Conservation (phyloP, 345 rosid species). For the Euclidium syriacum region DNA sequence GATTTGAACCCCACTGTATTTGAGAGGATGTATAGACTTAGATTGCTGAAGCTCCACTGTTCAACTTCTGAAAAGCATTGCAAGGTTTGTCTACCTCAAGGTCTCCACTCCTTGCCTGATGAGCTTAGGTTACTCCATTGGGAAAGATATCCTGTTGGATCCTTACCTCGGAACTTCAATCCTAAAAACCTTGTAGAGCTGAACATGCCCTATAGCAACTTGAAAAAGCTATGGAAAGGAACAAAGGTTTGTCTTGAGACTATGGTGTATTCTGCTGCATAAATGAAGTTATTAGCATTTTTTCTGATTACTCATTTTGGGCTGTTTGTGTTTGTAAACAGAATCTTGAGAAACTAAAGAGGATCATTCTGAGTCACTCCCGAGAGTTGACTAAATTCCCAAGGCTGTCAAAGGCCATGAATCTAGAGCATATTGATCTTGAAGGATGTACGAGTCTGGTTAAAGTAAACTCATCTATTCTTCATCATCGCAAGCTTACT, state of each 20-base stretch:
- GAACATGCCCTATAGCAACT: conserved; percentile 8
- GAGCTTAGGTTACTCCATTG: conserved; percentile 27
- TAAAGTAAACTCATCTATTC: conserved; percentile 16
- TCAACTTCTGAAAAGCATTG: background rate
- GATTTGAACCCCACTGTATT: conserved; percentile 19
- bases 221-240: conserved; percentile 23
- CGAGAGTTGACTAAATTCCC: background rate
- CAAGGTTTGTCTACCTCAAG: background rate
- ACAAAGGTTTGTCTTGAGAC: conserved; percentile 5
- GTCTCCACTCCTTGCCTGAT: conserved; percentile 1
- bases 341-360: conserved; percentile 17
- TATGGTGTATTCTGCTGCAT: background rate
- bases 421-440: conserved; percentile 24
- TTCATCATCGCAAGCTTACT: conserved; percentile 13
- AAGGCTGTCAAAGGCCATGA: conserved; percentile 4
- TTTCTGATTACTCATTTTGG: background rate
- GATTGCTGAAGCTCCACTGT: conserved; percentile 18
- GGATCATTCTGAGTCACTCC: conserved; percentile 12
- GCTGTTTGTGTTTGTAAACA: conserved; percentile 6
- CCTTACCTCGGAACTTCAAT: conserved; percentile 24
- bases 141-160: conserved; percentile 16
- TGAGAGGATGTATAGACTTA: conserved; percentile 18
- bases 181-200: conserved; percentile 20
- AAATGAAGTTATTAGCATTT: background rate
- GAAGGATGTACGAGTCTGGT: conserved; percentile 27